phyloP scores from a whole-genome alignment of 1,139 yeast species.

The Yamadazyma membranifaciens region DNA sequence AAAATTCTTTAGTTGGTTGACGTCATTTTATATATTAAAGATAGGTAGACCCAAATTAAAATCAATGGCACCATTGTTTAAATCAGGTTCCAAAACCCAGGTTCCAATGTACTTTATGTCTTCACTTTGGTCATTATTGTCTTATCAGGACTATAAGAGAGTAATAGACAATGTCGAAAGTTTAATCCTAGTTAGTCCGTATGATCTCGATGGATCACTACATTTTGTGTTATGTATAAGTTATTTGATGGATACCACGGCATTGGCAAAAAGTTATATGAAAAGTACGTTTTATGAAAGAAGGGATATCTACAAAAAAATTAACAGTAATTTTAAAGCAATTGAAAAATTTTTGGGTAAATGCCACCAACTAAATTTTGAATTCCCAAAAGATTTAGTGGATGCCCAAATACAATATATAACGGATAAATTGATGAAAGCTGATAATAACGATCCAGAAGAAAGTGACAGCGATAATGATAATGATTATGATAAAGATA shows the following conservation, averaged over 20 bases:
- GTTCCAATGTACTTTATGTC: conserved; percentile 39
- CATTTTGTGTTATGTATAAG: conserved; percentile 34
- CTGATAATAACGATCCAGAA: conserved; percentile 6
- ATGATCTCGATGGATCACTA: conserved; percentile 41
- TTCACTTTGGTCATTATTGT: conserved; percentile 35
- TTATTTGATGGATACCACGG: conserved; percentile 19
- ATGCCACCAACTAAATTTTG: conserved; percentile 30
- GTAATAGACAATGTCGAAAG: conserved; percentile 36
- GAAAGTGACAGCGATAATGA: conserved; percentile 8
- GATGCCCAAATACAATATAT: conserved; percentile 15
- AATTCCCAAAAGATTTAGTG: conserved; percentile 25
- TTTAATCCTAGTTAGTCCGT: conserved; percentile 45
- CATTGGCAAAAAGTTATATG: conserved; percentile 14
- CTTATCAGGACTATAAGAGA: conserved; percentile 23
- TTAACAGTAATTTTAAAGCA: conserved; percentile 16
- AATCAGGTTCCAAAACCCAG: conserved; percentile 36
- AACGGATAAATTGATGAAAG: conserved; percentile 2
- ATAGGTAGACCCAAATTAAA: conserved; percentile 11
- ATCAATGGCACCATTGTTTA: conserved; percentile 36
- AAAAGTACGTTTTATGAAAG: conserved; percentile 8
- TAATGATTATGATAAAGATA: conserved; percentile 1
- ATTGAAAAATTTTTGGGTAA: conserved; percentile 23
- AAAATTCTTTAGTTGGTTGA: conserved; percentile 35
- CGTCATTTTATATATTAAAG: conserved; percentile 24
- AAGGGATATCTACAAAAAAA: conserved; percentile 11